Percentiles rank a stretch among this genome's conserved stretches.
Evolutionary conservation across 2,329 filamentous ascomycete genomes (phyloP).

Genomic region (Nemania sp.): DNA sequence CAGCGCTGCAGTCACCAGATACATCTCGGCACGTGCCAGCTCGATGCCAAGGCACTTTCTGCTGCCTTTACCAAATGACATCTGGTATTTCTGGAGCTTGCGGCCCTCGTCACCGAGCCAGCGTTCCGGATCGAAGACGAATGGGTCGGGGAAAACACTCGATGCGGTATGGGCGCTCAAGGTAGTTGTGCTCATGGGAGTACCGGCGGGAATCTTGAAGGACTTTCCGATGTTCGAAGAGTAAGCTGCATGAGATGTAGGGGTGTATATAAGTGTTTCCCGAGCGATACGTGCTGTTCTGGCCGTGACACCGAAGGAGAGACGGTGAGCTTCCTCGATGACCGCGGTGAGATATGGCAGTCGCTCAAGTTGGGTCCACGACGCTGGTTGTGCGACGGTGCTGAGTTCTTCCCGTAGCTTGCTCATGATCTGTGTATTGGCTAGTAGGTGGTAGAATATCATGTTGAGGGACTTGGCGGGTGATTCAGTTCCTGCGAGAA

Average conservation of each 20-base stretch:
- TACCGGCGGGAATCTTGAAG: slow-evolving; percentile 39
- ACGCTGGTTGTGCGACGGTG: slow-evolving; percentile 38
- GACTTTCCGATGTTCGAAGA: slow-evolving; percentile 40
- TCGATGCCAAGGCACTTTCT: slow-evolving; percentile 45
- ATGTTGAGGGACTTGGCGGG: slow-evolving; percentile 42
- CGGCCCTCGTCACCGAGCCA: slow-evolving; percentile 41
- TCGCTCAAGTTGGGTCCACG: slow-evolving; percentile 41
- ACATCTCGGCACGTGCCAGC: slow-evolving; percentile 45
- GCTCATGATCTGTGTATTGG: slow-evolving; percentile 42
- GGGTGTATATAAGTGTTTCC: slow-evolving; percentile 42
- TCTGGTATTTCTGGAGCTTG: slow-evolving; percentile 41
- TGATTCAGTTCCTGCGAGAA: slow-evolving; percentile 44
- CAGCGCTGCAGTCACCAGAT: slow-evolving; percentile 41
- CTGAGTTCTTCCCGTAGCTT: slow-evolving; percentile 43
- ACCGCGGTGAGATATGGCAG: slow-evolving; percentile 47
- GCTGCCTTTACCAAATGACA: slow-evolving; percentile 43
- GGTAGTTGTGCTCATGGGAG: slow-evolving; percentile 40
- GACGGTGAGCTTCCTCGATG: slow-evolving; percentile 46
- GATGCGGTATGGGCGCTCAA: slow-evolving; percentile 38
- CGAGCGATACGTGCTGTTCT: slow-evolving; percentile 39
- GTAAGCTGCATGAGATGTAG: slow-evolving; percentile 40
- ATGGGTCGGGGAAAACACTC: slow-evolving; percentile 41
- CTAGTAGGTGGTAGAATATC: slow-evolving; percentile 44
- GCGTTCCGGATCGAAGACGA: slow-evolving; percentile 41
- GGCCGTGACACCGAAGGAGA: slow-evolving; percentile 44